Percentiles rank a stretch among this genome's conserved stretches.
Conservation (phyloP, 257 asterid genomes). For the Verbascum thapsus region DNA sequence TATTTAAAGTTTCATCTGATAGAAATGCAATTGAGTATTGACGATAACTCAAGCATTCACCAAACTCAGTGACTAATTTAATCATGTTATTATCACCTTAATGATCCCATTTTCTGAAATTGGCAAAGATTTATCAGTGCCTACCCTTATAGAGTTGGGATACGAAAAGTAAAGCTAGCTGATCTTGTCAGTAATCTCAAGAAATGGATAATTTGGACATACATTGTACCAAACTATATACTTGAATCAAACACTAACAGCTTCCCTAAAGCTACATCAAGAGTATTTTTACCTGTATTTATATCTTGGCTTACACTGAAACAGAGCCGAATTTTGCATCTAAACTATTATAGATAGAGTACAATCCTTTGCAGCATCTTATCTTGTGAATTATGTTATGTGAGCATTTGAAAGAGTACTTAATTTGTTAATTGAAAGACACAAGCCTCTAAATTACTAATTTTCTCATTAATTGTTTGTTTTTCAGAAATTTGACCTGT, state of each 20-base stretch:
- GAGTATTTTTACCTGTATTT: background rate
- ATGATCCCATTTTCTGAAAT: conserved; percentile 10
- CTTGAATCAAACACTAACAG: conserved; percentile 2
- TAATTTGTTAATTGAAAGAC: conserved; percentile 1
- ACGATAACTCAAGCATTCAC: conserved; percentile 3
- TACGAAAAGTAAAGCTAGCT: conserved; percentile 3
- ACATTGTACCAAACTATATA: background rate
- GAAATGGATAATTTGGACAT: conserved; percentile 1
- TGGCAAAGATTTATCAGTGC: conserved; percentile 5
- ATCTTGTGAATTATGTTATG: conserved; percentile 2
- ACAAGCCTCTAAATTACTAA: conserved; percentile 29
- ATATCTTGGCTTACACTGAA: conserved; percentile 6
- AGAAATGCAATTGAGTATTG: conserved; percentile 18
- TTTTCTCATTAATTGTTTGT: conserved; percentile 31
- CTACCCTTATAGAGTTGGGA: conserved; percentile 3
- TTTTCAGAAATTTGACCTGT: conserved; percentile 81
- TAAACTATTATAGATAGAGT: conserved; percentile 8
- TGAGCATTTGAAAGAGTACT: background rate
- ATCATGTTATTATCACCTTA: conserved; percentile 15
- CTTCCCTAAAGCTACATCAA: conserved; percentile 18
- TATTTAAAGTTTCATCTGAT: conserved; percentile 2
- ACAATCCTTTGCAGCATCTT: conserved; percentile 2
- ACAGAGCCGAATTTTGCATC: conserved; percentile 4
- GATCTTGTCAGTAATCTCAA: conserved; percentile 21
- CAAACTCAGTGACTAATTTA: conserved; percentile 18